Conservation (phyloP, 139 green algal genomes). For the Diplosphaera chodatii region DNA sequence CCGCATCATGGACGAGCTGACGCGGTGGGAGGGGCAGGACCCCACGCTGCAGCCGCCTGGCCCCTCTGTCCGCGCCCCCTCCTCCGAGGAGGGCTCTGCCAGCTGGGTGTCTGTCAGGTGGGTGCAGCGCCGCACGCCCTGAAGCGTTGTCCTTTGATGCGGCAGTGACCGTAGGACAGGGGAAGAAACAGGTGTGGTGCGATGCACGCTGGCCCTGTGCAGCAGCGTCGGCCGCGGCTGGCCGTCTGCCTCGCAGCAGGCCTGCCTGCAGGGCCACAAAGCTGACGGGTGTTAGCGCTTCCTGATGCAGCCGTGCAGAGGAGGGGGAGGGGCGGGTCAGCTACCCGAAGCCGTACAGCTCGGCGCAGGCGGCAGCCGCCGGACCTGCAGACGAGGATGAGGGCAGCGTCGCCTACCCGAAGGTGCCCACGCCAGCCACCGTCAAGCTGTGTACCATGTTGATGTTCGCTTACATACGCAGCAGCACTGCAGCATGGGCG, state of each 20-base stretch:
- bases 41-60: not conserved
- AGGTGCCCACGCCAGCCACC: not conserved
- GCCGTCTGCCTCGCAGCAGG: too few species aligned
- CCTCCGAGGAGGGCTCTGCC: not conserved
- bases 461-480: not conserved
- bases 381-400: not conserved
- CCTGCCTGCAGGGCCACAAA: not conserved
- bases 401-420: not conserved
- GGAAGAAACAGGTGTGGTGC: too few species aligned
- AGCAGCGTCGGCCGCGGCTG: too few species aligned
- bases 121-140: not conserved
- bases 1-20: conserved; percentile 1
- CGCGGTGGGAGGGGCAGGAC: not conserved
- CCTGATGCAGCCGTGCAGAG: not conserved
- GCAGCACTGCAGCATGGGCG: too few species aligned
- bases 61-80: not conserved
- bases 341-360: not conserved
- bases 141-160: not conserved
- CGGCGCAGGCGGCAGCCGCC: too few species aligned
- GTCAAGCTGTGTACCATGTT: not conserved
- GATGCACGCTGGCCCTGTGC: too few species aligned
- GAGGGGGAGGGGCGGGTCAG: not conserved
- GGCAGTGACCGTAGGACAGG: too few species aligned
- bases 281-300: not conserved
- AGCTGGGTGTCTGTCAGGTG: not conserved